Evolutionary conservation across 331 rosid species (phyloP), one percentile per base, ranked within the genome.

Genomic region (Telfairia occidentalis): DNA sequence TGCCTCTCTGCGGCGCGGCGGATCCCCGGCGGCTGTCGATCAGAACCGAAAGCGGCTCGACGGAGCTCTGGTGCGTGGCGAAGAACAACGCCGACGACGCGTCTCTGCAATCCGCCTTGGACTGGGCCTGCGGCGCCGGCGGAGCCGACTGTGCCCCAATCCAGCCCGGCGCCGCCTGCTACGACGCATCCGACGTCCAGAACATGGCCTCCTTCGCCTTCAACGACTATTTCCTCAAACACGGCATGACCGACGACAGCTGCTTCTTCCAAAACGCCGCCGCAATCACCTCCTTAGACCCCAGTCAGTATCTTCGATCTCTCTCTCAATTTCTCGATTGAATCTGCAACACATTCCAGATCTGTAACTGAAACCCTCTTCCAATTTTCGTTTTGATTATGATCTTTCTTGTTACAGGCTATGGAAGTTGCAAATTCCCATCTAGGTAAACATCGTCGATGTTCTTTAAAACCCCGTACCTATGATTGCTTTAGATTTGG

Each of bases 1-100:
- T 76, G 46, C 61, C 79, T 5, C 29, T 79, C 74, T 11, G 40
- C 35, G 7, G 4, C 26, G 79, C 83, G 28, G 52, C 50, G 18
- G 54, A 13, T 9, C 48, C 26, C 48, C 18, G 32, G 43, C 73
- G 34, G 38, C 70, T 64, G 29, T 21, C 76, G 70, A 23, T 23
- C 32, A 81, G 29, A 59, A 84, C 81, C 71, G 77, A 54, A 18
- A 23, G 40, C 61, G 83, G 78, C 52, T 35, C 80, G 57, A 80
- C 60, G 76, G 86, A 91, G 82, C 92, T 94, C 5, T 94, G 98
- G 97, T 94, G 98, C 82, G 98, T 91, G 80, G 97, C 96, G 12
- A 94, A 87, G 84, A 94, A 94, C 85, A 90, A 91, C 89, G 96
- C 96, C 9, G 97, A 90, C 63, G 97, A 91, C 60, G 64, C 90